These are phyloP conservation scores for Heliamphora pulchella DNA, from an alignment of 179 eudicot genomes.

Conservation along the genomic window DNA sequence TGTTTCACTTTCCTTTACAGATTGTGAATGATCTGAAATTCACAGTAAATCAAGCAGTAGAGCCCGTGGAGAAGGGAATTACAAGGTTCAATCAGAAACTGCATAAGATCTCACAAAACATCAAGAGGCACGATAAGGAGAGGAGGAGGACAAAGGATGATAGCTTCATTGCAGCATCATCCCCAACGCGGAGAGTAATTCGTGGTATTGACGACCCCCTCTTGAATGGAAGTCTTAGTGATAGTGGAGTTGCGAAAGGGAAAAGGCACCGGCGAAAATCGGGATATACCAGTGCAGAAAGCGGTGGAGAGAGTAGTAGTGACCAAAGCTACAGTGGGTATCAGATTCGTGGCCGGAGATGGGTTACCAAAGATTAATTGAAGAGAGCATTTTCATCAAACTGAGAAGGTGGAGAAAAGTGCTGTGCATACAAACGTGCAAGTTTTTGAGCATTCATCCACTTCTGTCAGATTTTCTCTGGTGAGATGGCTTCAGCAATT, in stretches of 20 bases:
- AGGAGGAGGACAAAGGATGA: conserved; percentile 74
- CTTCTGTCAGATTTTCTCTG: not conserved
- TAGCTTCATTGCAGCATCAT: conserved; percentile 50
- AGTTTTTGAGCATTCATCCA: conserved; percentile 1
- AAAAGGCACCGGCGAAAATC: conserved; percentile 62
- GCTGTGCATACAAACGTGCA: not conserved
- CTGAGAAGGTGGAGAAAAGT: not conserved
- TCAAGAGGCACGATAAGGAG: conserved; percentile 74
- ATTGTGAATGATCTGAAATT: conserved; percentile 84
- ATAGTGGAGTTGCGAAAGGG: conserved; percentile 50
- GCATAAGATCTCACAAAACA: conserved; percentile 77
- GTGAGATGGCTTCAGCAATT: not conserved
- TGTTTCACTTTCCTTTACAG: conserved; percentile 37
- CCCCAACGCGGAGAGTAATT: conserved; percentile 48
- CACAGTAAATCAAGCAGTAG: conserved; percentile 85
- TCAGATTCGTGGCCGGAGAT: conserved; percentile 72
- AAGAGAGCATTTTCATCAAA: not conserved
- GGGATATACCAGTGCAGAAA: conserved; percentile 79
- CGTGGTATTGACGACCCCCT: conserved; percentile 95
- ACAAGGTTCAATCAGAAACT: conserved; percentile 70
- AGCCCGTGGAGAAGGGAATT: conserved; percentile 86
- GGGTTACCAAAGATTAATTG: conserved; percentile 75
- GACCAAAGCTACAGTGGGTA: conserved; percentile 64
- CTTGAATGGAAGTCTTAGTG: conserved; percentile 77
- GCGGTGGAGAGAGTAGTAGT: conserved; percentile 93